Evolutionary conservation across 2,329 filamentous ascomycete species (phyloP).

Genomic region (Cladosporium sphaerospermum): DNA sequence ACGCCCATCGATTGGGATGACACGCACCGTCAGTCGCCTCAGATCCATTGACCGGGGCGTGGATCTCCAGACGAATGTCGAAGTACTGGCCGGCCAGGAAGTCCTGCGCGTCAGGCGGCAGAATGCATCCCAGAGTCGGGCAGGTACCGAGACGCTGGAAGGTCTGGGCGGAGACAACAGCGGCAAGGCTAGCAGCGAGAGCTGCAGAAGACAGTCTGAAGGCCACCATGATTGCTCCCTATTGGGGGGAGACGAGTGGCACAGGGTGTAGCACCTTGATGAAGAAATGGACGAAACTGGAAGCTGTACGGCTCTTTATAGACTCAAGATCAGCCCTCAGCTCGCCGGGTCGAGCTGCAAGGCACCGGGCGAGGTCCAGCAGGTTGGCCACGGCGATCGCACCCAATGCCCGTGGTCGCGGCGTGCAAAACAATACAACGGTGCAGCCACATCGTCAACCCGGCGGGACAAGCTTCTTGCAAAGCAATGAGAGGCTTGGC

Average conservation of each 20-base stretch:
- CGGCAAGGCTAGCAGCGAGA: constrained; percentile 2
- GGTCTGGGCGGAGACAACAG: constrained; percentile 40
- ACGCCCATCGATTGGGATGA: not conserved
- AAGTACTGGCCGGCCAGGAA: constrained; percentile 81
- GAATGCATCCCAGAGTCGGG: constrained; percentile 49
- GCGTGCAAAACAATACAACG: not conserved
- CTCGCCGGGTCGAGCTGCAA: constrained; percentile 5
- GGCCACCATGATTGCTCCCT: constrained; percentile 10
- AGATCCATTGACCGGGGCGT: constrained; percentile 58
- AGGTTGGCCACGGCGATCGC: not conserved
- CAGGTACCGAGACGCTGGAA: constrained; percentile 52
- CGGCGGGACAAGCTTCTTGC: constrained; percentile 4
- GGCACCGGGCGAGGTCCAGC: constrained; percentile 1
- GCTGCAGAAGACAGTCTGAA: constrained; percentile 8
- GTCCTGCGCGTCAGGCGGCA: constrained; percentile 58
- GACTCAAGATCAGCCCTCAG: not conserved
- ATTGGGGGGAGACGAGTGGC: not conserved
- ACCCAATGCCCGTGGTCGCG: constrained; percentile 3
- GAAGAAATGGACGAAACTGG: not conserved
- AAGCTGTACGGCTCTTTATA: constrained; percentile 6
- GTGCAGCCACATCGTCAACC: constrained; percentile 8
- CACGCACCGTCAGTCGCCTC: constrained; percentile 54
- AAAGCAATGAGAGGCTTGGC: constrained; percentile 9
- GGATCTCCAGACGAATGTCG: constrained; percentile 73
- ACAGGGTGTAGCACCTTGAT: constrained; percentile 11